Evolutionary conservation across 2,329 filamentous ascomycete species (phyloP).

Genomic region (Dactylellina drechsleri): DNA sequence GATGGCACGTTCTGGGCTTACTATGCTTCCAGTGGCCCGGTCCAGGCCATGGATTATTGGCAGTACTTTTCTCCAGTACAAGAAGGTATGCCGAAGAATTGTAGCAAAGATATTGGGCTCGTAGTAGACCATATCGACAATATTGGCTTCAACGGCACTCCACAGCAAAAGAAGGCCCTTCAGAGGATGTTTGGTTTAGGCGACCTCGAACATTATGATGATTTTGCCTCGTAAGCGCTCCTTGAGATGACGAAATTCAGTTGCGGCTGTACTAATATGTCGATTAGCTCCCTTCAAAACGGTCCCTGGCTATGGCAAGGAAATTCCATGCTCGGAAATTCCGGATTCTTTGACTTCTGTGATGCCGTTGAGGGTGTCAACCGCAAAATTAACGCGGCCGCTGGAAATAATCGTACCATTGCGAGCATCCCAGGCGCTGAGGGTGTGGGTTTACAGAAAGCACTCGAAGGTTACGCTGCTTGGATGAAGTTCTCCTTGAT

Average conservation of each 20-base stretch:
- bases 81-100: conserved; percentile 70
- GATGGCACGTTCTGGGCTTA: conserved; percentile 72
- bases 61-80: conserved; percentile 70
- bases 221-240: conserved; percentile 64
- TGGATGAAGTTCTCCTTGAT: conserved; percentile 66
- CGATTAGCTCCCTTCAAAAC: conserved; percentile 65
- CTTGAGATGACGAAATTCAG: not conserved
- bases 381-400: conserved; percentile 35
- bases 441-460: conserved; percentile 68
- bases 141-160: conserved; percentile 63
- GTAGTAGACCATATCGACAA: conserved; percentile 69
- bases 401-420: conserved; percentile 59
- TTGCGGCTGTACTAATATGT: not conserved
- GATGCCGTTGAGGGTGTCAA: conserved; percentile 65
- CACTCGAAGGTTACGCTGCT: conserved; percentile 68
- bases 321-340: conserved; percentile 67
- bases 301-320: conserved; percentile 71
- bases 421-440: conserved; percentile 60
- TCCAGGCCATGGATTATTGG: conserved; percentile 69
- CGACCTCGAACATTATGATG: conserved; percentile 66
- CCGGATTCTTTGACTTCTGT: conserved; percentile 65
- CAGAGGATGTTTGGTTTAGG: conserved; percentile 68
- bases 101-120: conserved; percentile 66
- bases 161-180: conserved; percentile 63
- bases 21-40: conserved; percentile 68